Evolutionary conservation across 83 land plant species (phyloP), one percentile per base, ranked within the genome.

Genomic region (Picea engelmannii): DNA sequence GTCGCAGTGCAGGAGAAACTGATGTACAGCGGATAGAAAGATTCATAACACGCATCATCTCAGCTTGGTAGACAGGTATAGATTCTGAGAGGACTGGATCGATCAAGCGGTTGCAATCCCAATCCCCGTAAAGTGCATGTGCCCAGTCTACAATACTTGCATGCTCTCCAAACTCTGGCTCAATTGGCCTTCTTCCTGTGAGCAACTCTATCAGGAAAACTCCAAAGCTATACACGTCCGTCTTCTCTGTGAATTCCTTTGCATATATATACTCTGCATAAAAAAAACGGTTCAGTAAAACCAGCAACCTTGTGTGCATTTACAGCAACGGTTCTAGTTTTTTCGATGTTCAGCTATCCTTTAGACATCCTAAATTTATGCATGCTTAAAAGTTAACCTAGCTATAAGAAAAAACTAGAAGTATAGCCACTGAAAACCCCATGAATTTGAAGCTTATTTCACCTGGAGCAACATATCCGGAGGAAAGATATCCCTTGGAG

Each of bases 141-240:
- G 84, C 89, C 91, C 88, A 86, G 59, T 89, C 85, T 13, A 89
- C 91, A 16, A 84, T 59, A 75, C 67, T 80, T 17, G 74, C 76
- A 12, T 83, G 87, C 13, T 70, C 77, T 5, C 84, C 84, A 23
- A 81, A 79, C 23, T 86, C 84, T 1, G 63, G 15, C 24, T 89
- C 89, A n/a, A 60, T 76, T 0, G 87, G 80, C 71, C 70, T 17
- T 79, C 79, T 88, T 20, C 92, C 92, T 31, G 88, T 90, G 59
- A 90, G 65, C 4, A 90, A 27, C 71, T 86, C 85, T 16, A 90
- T 79, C 38, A 90, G 81, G 11, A 88, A 35, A 66, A 88, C 73
- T 0, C 92, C 92, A 24, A 82, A 88, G 52, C 81, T 82, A 35
- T 88, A 90, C 24, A 90, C 69, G 21, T 90, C 87, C 58, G 84